Evolutionary conservation across 164 flowering plant species (phyloP), one percentile per base, ranked within the genome.

Genomic region (Amborella trichopoda): DNA sequence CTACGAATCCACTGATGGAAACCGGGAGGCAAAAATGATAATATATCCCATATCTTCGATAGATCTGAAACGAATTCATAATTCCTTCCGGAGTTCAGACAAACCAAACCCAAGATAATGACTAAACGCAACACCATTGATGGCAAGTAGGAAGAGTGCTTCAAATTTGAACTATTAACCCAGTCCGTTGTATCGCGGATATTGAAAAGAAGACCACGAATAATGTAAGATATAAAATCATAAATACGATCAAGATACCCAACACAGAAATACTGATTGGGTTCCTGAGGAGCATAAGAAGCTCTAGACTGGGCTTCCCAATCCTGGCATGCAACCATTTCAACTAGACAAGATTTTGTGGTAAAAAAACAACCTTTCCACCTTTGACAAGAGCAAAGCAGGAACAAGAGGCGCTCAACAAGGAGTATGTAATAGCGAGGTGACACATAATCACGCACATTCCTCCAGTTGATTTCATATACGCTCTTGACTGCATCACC

Each of bases 391-490:
- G 52, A 53, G 12, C 76, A 66, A 11, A 55, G 63, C 59, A 69
- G 32, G 21, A 76, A 44, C 50, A 71, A n/a, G 39, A 69, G 70
- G 14, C 77, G 73, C 25, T 86, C 89, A 17, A 80, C 25, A 43
- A 78, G 71, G 61, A 72, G 80, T 36, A 80, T 24, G 49, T 66
- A 80, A 63, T 71, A 71, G 40, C 26, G 46, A 3, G 95, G 95
- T 13, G 82, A 64, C 20, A 83, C 73, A 32, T 68, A 73, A 46
- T 71, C 81, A 44, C 3, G 2, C 20, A 48, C 62, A 18, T 0
- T 42, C 39, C 32, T 47, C 83, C 83, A 73, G 48, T 67, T 54
- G 17, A 48, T 56, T 24, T 41, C 28, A 23, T 44, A 80, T 17
- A 73, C 67, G 48, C 66, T 66, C 23, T 18, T 4, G 49, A 85